Evolutionary conservation across 2,329 filamentous ascomycete genomes (phyloP).

Genomic region (Ascochyta lentis): DNA sequence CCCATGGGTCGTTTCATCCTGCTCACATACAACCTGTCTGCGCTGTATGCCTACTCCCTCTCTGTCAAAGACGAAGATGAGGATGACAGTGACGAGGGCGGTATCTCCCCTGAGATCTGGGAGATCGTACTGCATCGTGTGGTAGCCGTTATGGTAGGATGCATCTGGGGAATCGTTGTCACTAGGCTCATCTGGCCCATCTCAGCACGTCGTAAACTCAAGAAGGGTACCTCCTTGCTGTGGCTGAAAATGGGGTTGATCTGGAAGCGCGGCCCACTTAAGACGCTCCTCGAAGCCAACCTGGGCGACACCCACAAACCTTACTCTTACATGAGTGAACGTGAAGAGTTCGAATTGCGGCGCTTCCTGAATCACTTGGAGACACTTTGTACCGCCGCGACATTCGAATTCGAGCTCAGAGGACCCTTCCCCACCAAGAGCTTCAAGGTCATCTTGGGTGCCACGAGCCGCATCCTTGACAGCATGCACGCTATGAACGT

Average conservation of each 20-base stretch:
- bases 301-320: conserved; percentile 26
- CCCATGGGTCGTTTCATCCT: conserved; percentile 93
- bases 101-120: conserved; percentile 80
- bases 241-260: conserved; percentile 95
- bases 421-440: conserved; percentile 82
- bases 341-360: conserved; percentile 86
- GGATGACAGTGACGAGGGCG: conserved; percentile 84
- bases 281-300: conserved; percentile 63
- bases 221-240: conserved; percentile 86
- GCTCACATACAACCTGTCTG: conserved; percentile 94
- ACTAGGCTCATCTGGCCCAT: conserved; percentile 94
- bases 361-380: conserved; percentile 78
- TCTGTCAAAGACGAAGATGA: conserved; percentile 75
- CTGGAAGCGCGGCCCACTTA: conserved; percentile 92
- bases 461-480: conserved; percentile 85
- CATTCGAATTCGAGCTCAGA: conserved; percentile 86
- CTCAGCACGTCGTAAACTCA: conserved; percentile 84
- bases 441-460: conserved; percentile 76
- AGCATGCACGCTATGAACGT: conserved; percentile 97
- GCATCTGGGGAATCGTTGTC: conserved; percentile 89
- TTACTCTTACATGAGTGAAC: conserved; percentile 80
- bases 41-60: conserved; percentile 91
- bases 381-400: conserved; percentile 72
- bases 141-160: conserved; percentile 82
- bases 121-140: conserved; percentile 90